phyloP scores from a whole-genome alignment of 1,284 basidiomycete species.

The Volvariella volvacea region DNA sequence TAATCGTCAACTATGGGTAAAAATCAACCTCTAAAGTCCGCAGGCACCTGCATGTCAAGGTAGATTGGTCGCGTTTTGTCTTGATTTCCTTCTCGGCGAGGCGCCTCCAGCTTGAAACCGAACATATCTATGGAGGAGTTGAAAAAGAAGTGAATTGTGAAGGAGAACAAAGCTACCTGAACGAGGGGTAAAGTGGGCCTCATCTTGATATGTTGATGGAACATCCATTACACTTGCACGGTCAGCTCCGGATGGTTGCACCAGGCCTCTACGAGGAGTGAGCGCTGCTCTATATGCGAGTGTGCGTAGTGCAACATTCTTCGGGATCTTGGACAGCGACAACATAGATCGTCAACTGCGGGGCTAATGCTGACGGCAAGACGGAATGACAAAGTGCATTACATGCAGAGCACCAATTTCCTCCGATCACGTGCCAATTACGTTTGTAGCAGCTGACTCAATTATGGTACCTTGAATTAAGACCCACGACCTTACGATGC shows the following conservation, averaged over 20 bases:
- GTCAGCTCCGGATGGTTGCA: slow-evolving; percentile 74
- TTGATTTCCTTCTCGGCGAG: slow-evolving; percentile 56
- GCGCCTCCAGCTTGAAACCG: slow-evolving; percentile 79
- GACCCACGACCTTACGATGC: no score
- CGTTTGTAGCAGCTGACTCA: background rate
- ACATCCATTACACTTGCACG: slow-evolving; percentile 75
- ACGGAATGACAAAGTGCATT: slow-evolving; percentile 6
- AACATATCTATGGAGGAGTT: slow-evolving; percentile 62
- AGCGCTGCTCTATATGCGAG: slow-evolving; percentile 13
- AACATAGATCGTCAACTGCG: slow-evolving; percentile 37
- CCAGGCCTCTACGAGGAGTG: slow-evolving; percentile 40
- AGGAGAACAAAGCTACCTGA: slow-evolving; percentile 42
- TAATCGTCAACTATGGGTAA: slow-evolving; percentile 10
- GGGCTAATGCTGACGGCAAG: slow-evolving; percentile 5
- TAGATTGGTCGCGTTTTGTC: slow-evolving; percentile 84
- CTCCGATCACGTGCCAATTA: no score
- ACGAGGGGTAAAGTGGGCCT: slow-evolving; percentile 65
- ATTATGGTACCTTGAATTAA: background rate
- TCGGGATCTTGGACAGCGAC: slow-evolving; percentile 53
- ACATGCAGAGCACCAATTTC: no score
- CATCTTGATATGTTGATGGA: slow-evolving; percentile 64
- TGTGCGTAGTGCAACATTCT: slow-evolving; percentile 26
- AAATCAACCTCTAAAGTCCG: background rate
- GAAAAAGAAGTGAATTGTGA: background rate
- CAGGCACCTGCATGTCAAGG: slow-evolving; percentile 85